Evolutionary conservation across 495 filamentous ascomycete species (phyloP), one percentile per base, ranked within the genome.

Genomic region (Xanthoparmelia taractica): DNA sequence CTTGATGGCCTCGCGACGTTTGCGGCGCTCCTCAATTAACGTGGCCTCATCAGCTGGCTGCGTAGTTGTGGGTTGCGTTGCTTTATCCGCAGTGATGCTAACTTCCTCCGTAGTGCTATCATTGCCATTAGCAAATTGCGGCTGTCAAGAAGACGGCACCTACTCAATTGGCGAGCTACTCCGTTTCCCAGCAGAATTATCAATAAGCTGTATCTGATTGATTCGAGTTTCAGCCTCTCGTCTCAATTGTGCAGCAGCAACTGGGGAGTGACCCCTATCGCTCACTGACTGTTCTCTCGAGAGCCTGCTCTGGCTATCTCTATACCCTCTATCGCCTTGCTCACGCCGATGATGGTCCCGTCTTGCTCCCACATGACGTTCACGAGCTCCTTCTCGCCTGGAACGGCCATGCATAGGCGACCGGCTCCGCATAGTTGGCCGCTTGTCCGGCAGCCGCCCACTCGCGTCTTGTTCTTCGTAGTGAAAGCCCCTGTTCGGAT

Each of bases 1-100:
- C 71, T 89, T 86, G 67, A 96, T 89, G 33, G 90, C 92, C 76
- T 96, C 92, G 66, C 94, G 87, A 54, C 87, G 84, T 67, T 87
- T 91, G 15, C 91, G 87, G 58, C 93, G 88, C 70, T 93, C 88
- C 72, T 96, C 90, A 67, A 96, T 85, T 67, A 91, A 80, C 59
- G 86, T 82, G 60, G 85, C 87, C 78, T 95, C 88, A 69, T 96
- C 87, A 64, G 90, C 68, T 29, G 60, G 58, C 18, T 54, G 47
- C 36, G 81, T 77, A 67, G 83, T 79, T 58, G 67, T 63, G 57
- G 73, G 71, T 40, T 76, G 70, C 43, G 67, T 58, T 33, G 76
- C 75, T 66, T 71, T 69, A 33, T 71, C 70, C 48, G 65, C 61
- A 57, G 59, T 40, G 33, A 59, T 63, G 50, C 45, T 56, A 43